Base-by-base conservation (phyloP, 1,284 basidiomycete genomes). In the Ceratobasidium sp. region DNA sequence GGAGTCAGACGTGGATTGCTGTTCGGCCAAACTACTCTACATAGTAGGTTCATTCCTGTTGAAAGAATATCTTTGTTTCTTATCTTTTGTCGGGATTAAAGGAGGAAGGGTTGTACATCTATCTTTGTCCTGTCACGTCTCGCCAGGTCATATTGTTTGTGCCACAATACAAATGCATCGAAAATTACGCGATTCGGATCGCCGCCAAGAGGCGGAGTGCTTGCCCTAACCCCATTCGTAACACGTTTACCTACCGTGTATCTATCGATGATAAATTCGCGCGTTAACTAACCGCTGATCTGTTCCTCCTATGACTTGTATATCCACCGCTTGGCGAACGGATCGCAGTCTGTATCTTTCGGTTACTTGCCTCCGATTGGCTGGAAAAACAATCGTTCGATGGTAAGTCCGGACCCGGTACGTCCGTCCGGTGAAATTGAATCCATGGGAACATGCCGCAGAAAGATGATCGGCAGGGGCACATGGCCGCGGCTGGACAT, bases 381-480 rank as follows among this genome's bases (percentile, higher is more conserved):
- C 4, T 26, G 23, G 28, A 52, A 39, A 52, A 52, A 52, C 21
- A 52, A 30, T 52, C 50, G 50, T 52, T 52, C 50, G 26, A 12
- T 52, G 12, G 6, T 28, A 23, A 18, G 48, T 50, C 48, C 48
- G 48, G 48, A 50, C 50, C 10, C 23, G 26, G 28, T 26, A 14
- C n/a, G 5, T 10, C 23, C 23, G 23, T 28, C 18, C 23, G 23
- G 23, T 23, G 12, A 26, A 10, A 52, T 28, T 30, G 21, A 26
- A 28, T 52, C 4, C 3, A 18, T 10, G 50, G 23, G 50, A 30
- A 14, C 23, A 26, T 52, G 50, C 50, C 6, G 50, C 50, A 52
- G n/a, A n/a, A n/a, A n/a, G 30, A 26, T 52, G 50, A 52, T 52
- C 50, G 50, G 50, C 50, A 52, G 50, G 50, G 50, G 26, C 23